phyloP scores from a whole-genome alignment of 345 rosid species.

The Syzygium oleosum region DNA sequence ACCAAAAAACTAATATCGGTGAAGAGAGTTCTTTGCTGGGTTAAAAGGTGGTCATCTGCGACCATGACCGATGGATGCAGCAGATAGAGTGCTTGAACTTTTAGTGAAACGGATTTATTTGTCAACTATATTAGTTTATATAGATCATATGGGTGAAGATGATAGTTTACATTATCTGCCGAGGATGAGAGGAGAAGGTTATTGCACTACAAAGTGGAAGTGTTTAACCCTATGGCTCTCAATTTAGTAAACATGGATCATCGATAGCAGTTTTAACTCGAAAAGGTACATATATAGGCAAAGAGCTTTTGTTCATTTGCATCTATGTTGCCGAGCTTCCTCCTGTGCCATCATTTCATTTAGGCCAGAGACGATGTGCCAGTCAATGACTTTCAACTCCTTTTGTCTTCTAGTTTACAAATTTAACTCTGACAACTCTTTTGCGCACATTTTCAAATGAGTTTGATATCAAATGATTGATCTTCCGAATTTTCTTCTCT shows the following conservation, averaged over 20 bases:
- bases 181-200: not conserved
- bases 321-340: not conserved
- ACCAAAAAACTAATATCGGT: not conserved
- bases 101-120: not conserved
- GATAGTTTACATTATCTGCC: not conserved
- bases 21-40: not conserved
- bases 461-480: not conserved
- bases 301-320: not conserved
- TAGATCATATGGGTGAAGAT: not conserved
- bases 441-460: not conserved
- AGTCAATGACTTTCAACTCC: rapidly evolving
- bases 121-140: not conserved
- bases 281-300: not conserved
- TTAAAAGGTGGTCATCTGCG: not conserved
- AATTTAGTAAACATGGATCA: not conserved
- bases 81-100: not conserved
- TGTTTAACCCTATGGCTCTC: too few relatives aligned
- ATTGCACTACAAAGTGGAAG: too few relatives aligned
- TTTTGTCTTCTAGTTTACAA: not conserved
- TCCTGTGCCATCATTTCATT: not conserved
- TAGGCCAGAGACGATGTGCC: not conserved
- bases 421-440: not conserved
- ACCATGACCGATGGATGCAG: not conserved
- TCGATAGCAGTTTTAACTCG: not conserved
- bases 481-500: too few relatives aligned